These are phyloP conservation scores for Leucocoprinus sp. DNA, from an alignment of 768 basidiomycete genomes.

Conservation along the genomic window DNA sequence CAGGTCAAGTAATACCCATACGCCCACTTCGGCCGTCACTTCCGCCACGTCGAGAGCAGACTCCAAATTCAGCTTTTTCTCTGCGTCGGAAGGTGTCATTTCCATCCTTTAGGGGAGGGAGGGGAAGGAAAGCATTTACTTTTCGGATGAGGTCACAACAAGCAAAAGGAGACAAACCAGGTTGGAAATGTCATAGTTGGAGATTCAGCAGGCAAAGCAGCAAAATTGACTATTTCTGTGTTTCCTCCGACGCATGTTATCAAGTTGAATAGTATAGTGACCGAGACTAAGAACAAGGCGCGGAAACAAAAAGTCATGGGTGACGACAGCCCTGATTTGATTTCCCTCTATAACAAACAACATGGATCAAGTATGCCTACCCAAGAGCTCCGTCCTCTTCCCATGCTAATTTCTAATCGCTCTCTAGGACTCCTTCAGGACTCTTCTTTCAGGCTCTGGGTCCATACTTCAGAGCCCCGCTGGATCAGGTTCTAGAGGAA, in stretches of 20 bases:
- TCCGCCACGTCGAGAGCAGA: conserved; percentile 6
- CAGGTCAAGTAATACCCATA: conserved; percentile 42
- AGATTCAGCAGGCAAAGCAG: conserved; percentile 20
- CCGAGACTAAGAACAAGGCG: not conserved
- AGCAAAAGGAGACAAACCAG: conserved; percentile 21
- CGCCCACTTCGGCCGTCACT: conserved; percentile 30
- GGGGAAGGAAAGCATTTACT: too few relatives aligned
- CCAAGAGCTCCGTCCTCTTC: not conserved
- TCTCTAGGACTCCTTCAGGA: conserved; percentile 51
- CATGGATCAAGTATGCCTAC: conserved; percentile 28
- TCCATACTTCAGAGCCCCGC: conserved; percentile 15
- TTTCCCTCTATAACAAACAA: not conserved
- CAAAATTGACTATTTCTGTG: conserved; percentile 61
- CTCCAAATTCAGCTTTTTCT: conserved; percentile 27
- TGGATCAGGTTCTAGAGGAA: conserved; percentile 10
- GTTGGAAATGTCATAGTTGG: conserved; percentile 14
- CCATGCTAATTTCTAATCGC: not conserved
- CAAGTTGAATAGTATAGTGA: not conserved
- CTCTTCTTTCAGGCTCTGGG: conserved; percentile 30
- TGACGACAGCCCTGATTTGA: not conserved
- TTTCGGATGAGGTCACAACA: too few relatives aligned
- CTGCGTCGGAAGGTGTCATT: conserved; percentile 24
- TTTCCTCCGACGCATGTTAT: conserved; percentile 32
- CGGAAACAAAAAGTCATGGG: not conserved
- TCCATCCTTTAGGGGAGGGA: too few relatives aligned